These are phyloP conservation scores for Populus ilicifolia DNA, from an alignment of 345 rosid species.

Conservation along the genomic window DNA sequence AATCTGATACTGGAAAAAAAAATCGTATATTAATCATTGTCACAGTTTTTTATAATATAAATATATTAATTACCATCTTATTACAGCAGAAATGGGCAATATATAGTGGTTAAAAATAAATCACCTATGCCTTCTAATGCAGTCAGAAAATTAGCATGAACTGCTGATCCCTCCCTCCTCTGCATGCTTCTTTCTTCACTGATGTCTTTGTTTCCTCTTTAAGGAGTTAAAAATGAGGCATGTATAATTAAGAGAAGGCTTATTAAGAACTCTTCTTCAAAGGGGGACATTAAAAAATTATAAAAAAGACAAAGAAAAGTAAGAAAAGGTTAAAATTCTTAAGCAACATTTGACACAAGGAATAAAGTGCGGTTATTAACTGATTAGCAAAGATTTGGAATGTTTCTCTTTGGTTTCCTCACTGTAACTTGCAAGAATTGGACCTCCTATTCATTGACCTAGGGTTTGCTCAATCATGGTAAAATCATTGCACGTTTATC, in stretches of 20 bases:
- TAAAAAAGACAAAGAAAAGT: neutral
- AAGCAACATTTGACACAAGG: conserved; percentile 5
- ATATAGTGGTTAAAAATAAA: no score
- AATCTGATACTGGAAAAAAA: no score
- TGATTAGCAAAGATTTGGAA: neutral
- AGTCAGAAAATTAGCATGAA: no score
- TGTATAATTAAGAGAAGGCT: neutral
- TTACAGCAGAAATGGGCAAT: no score
- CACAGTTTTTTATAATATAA: no score
- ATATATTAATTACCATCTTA: no score
- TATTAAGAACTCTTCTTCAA: neutral
- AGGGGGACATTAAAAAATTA: neutral
- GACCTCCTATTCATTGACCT: neutral
- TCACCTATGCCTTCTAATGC: no score
- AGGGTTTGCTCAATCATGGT: conserved; percentile 26
- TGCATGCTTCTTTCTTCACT: neutral
- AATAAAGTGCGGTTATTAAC: conserved; percentile 12
- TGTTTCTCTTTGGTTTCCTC: neutral
- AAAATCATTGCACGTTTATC: conserved; percentile 27
- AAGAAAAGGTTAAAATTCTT: neutral
- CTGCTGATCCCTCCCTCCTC: neutral
- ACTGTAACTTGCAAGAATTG: neutral
- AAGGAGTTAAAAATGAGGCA: no score
- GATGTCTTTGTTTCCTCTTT: neutral
- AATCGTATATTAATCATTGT: no score